phyloP scores from a whole-genome alignment of 83 land plant genomes.

The Thuja plicata region DNA sequence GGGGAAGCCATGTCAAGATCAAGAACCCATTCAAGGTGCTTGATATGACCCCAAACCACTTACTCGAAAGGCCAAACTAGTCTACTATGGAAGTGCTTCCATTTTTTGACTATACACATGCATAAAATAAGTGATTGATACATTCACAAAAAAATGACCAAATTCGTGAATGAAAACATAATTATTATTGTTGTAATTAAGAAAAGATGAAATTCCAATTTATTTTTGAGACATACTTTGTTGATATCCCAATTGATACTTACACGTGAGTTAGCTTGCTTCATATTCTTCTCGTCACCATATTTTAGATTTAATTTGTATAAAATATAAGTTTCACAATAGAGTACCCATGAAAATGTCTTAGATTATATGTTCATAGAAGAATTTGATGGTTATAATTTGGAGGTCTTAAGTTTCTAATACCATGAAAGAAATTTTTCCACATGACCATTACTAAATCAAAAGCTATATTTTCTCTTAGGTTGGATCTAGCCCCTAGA shows the following conservation, averaged over 20 bases:
- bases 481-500: constrained; percentile 73
- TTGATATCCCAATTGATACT: constrained; percentile 73
- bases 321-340: neutral
- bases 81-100: too few species aligned
- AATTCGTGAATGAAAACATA: too few species aligned
- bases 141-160: too few species aligned
- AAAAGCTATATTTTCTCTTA: constrained; percentile 55
- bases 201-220: too few species aligned
- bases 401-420: neutral
- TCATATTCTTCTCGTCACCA: neutral
- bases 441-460: constrained; percentile 47
- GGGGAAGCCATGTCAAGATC: too few species aligned
- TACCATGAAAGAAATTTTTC: neutral
- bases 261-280: neutral
- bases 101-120: too few species aligned
- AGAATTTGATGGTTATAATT: neutral
- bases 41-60: too few species aligned
- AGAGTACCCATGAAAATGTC: neutral
- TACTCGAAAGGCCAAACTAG: too few species aligned
- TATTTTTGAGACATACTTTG: constrained; percentile 84
- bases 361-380: neutral
- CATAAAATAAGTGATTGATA: too few species aligned
- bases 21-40: too few species aligned
- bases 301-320: neutral
- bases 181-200: too few species aligned